Base-by-base conservation (phyloP, 2,329 filamentous ascomycete species). In the Pestalotiopsis sp. region DNA sequence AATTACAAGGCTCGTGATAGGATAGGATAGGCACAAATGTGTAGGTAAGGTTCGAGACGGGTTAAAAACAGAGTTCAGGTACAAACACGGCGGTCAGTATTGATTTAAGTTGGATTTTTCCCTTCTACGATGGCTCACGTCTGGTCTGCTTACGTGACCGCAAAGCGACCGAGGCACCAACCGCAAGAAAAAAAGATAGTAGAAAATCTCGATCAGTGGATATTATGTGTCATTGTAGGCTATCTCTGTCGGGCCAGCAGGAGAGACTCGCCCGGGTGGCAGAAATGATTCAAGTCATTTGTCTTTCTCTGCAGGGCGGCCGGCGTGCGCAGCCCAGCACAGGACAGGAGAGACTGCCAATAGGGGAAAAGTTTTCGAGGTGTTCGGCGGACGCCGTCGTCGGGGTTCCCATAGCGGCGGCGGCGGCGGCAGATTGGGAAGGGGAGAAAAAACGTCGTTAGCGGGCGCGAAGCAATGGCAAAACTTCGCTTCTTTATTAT, bases 141-240 rank as follows among this genome's bases (percentile, higher is more conserved):
- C 31, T 31, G 36, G 17, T 59, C 23, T 62, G 59, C 31, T 62
- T 62, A 62, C 59, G 59, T 62, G 59, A 62, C 27, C 27, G 59
- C 31, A 36, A 36, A 62, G 36, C 27, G 31, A 41, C 38, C 27
- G 7, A 7, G 38, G 59, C 27, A 62, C 59, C 36, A 36, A 36
- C 31, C 31, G 31, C 31, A 36, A 9, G 23, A 23, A 23, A 61
- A 36, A 62, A 52, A 52, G 45, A 52, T 52, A 36, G 31, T 52
- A 14, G 59, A 41, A 62, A 62, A 62, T 20, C 59, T 36, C n/a
- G 59, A 41, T 27, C 27, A 38, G 65, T 67, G 65, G 65, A 67
- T 67, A 59, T 67, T 38, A 67, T 67, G 52, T 59, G 65, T 67
- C 65, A 67, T 67, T 39, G 52, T 20, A 67, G 65, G 23, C 14